These are phyloP conservation scores for Ustilago hordei DNA, from an alignment of 1,284 basidiomycete genomes.

Conservation along the genomic window DNA sequence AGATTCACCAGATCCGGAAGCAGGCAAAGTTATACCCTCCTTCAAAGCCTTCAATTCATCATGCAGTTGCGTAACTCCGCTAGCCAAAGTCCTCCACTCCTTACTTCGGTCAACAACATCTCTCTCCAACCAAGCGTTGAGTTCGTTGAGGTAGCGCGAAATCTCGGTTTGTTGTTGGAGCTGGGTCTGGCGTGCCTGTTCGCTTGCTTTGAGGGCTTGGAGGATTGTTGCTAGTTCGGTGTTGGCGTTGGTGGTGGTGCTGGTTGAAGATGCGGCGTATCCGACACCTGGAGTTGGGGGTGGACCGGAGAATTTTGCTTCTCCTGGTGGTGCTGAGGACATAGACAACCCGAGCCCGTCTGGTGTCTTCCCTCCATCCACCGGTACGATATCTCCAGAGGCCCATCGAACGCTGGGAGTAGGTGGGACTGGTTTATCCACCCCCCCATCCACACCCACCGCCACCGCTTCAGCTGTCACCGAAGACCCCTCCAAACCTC, in stretches of 20 bases:
- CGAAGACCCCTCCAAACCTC: constrained; percentile 18
- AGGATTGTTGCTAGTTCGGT: constrained; percentile 51
- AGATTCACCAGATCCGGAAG: background rate
- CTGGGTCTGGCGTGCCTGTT: constrained; percentile 55
- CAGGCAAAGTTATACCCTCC: constrained; percentile 17
- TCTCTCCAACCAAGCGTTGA: constrained; percentile 61
- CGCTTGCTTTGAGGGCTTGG: constrained; percentile 55
- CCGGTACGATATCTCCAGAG: constrained; percentile 24
- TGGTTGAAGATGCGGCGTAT: constrained; percentile 17
- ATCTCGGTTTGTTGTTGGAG: constrained; percentile 60
- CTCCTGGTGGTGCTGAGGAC: constrained; percentile 30
- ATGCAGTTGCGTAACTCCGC: constrained; percentile 57
- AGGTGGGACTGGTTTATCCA: constrained; percentile 48
- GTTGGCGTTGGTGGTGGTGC: constrained; percentile 19
- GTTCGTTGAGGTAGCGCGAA: constrained; percentile 63
- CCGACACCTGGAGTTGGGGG: constrained; percentile 40
- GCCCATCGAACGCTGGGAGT: constrained; percentile 47
- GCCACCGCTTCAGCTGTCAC: constrained; percentile 20
- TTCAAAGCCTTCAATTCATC: constrained; percentile 58
- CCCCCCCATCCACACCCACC: background rate
- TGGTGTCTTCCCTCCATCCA: constrained; percentile 17
- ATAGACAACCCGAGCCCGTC: constrained; percentile 44
- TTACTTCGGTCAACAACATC: constrained; percentile 61
- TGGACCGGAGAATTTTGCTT: constrained; percentile 30
- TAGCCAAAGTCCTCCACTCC: constrained; percentile 57